A percentile compares a stretch with the other conserved stretches of the same genome.
These are phyloP conservation scores for Naematelia encephala DNA, from an alignment of 768 basidiomycete genomes.

Conservation along the genomic window DNA sequence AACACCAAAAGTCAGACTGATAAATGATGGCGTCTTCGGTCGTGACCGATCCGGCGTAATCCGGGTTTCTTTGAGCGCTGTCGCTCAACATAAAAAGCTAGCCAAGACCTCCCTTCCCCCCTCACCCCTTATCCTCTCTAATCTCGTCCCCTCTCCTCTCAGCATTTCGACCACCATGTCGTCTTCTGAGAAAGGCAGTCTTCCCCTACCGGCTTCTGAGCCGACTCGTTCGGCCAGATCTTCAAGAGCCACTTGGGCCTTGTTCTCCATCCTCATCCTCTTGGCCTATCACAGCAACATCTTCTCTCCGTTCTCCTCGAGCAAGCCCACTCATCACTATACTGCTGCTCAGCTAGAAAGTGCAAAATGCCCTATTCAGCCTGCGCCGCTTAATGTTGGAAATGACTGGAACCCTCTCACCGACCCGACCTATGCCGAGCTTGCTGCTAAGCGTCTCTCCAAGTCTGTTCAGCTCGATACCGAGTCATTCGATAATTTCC, in stretches of 20 bases:
- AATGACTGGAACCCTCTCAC: conserved; percentile 33
- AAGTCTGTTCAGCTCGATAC: conserved; percentile 42
- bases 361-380: conserved; percentile 41
- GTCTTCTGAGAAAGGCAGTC: conserved; percentile 2
- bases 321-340: neutral
- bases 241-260: neutral
- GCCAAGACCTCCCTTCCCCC: no score
- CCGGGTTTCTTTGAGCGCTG: no score
- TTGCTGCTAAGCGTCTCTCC: conserved; percentile 35
- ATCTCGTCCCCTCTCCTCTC: no score
- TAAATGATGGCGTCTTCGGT: neutral
- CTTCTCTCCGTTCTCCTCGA: neutral
- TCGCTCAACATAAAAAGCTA: no score
- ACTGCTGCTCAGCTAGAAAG: conserved; percentile 8
- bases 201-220: neutral
- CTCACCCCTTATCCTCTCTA: no score
- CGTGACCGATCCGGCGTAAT: neutral
- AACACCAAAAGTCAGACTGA: neutral
- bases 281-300: conserved; percentile 1
- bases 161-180: no score
- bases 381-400: conserved; percentile 24
- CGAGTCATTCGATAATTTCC: conserved; percentile 45
- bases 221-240: neutral
- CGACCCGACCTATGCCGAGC: conserved; percentile 26
- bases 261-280: neutral